Base-by-base conservation (phyloP, 352 stramenopile species). In the Globisporangium ultimum region DNA sequence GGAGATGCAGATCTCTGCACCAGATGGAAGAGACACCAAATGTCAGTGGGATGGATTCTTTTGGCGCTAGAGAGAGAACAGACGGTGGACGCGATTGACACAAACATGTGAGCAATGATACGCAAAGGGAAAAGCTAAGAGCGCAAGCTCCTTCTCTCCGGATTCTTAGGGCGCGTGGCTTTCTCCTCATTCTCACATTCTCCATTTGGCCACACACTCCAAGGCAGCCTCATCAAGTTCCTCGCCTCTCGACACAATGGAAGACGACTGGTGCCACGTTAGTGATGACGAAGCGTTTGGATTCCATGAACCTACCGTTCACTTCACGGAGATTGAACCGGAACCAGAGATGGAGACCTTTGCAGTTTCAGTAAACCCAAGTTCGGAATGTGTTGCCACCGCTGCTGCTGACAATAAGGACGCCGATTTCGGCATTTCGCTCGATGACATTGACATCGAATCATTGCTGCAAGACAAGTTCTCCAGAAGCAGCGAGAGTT, bases 221-320 rank as follows among this genome's bases (percentile, higher is more conserved):
- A 51, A 55, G 11, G 34, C 9, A 32, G 12, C 15, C 48, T 28
- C 45, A 8, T 36, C 20, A 36, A 36, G 28, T 36, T 11, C 8
- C 8, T 8, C 28, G 28, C 4, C n/a, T 15, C 17, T 22, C 46
- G 14, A 28, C 1, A 51, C 45, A 12, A 78, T 70, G 63, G 67
- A 79, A 45, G 77, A 89, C 50, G 80, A 85, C 24, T 89, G 79
- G 79, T 84, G 77, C 28, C 52, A 78, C 57, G 49, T 89, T 46
- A 80, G 76, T 53, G 64, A 73, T 43, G 64, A 77, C 21, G 72
- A 75, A 56, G 71, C 70, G 22, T 61, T 66, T 32, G 53, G 36
- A 3, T 38, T 45, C 40, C 12, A 45, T 15, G 40, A 15, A 10
- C 12, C 40, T 45, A 8, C 7, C 52, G 1, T 8, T 56, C 18